Base-by-base conservation (phyloP, 352 stramenopile species). In the Phytophthora pseudosyringae region DNA sequence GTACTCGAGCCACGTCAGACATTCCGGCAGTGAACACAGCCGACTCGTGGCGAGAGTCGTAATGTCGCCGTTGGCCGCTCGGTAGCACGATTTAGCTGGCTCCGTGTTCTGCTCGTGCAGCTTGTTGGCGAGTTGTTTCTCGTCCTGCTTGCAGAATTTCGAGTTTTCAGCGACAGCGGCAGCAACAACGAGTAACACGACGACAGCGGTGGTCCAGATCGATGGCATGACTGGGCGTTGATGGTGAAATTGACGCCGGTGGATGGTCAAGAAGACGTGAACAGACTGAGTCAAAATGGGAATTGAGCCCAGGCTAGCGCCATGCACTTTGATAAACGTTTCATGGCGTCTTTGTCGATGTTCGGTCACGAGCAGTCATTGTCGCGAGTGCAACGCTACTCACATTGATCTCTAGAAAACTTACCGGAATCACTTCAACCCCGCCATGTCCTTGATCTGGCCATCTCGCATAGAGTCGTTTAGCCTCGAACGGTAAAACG, bases 21-120 rank as follows among this genome's bases (percentile, higher is more conserved):
- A 92, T 53, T 81, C 74, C 8, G 73, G 43, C 44, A 88, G 58
- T 38, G 80, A 67, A 29, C 83, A 91, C 29, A 92, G 64, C 2
- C 71, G 67, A 67, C 64, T 88, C 31, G 81, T 87, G 21, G 49
- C 76, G 28, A 90, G 60, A 26, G 62, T 64, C 28, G 67, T 75
- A 53, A 90, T 82, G 67, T 88, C 78, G 51, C 75, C 67, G 18
- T 73, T 78, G 38, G 73, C 75, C 49, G 73, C 71, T 53, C 69
- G 48, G 55, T 86, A 83, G 51, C 81, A 92, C 25, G 71, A 66
- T 57, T 88, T 88, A 56, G 69, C 71, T n/a, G 77, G 75, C 45
- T 87, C 80, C 31, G 65, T 58, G 52, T 86, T 72, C 70, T 88
- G 78, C n/a, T 83, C 43, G 21, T 86, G 77, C 44, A 89, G 69